Evolutionary conservation across 306 rosid species (phyloP).

Genomic region (Cercis canadensis): DNA sequence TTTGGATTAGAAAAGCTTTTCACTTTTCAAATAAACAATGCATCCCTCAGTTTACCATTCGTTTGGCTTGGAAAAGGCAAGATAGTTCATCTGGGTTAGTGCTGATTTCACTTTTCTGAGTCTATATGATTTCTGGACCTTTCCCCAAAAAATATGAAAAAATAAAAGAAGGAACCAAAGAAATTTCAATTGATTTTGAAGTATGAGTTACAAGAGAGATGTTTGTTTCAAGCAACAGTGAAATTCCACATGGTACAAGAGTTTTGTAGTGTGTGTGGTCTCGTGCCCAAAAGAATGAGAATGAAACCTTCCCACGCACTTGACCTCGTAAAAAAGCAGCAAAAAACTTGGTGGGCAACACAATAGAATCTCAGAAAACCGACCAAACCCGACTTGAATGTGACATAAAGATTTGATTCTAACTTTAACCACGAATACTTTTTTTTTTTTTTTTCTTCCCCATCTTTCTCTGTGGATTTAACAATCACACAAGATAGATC

Average conservation of each 20-base stretch:
- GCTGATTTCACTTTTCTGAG: too few relatives aligned
- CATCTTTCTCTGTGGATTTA: conserved; percentile 2
- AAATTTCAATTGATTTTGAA: too few relatives aligned
- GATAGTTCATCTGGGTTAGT: background rate
- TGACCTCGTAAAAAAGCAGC: conserved; percentile 1
- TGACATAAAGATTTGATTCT: conserved; percentile 48
- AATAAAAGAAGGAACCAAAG: background rate
- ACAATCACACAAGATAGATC: conserved; percentile 11
- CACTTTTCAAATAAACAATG: background rate
- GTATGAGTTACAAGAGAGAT: background rate
- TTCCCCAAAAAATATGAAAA: too few relatives aligned
- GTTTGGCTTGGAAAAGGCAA: background rate
- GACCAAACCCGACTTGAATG: conserved; percentile 30
- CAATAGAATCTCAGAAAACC: conserved; percentile 23
- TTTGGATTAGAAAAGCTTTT: background rate
- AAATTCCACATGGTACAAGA: background rate
- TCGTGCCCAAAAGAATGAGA: conserved; percentile 10
- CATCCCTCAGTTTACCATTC: background rate
- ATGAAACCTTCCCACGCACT: conserved; percentile 24
- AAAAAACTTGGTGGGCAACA: background rate
- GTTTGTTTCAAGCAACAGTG: background rate
- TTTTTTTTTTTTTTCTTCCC: background rate
- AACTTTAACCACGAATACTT: conserved; percentile 10
- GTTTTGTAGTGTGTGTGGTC: background rate
- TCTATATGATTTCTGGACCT: too few relatives aligned